Evolutionary conservation across 768 basidiomycete species (phyloP), one percentile per base, ranked within the genome.

Genomic region (Leucosporidium yakuticum): DNA sequence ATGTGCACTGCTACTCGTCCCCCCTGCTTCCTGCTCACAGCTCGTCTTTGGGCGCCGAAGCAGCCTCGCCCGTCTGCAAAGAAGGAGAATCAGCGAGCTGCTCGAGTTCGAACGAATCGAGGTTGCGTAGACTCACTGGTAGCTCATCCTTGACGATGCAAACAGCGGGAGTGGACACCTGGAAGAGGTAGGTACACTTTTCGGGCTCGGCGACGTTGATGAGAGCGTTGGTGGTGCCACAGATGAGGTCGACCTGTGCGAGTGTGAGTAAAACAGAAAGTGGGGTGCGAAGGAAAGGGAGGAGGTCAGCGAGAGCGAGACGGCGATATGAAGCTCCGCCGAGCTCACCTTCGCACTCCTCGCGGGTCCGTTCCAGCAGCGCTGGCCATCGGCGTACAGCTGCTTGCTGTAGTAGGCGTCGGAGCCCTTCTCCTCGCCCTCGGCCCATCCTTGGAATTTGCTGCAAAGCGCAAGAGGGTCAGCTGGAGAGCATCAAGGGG

Each of bases 191-290:
- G 62, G 62, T 70, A 80, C 95, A 98, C 81, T 97, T 97, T 79
- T 98, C 93, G 25, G 94, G 83, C 80, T 99, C 96, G 55, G 84
- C 83, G 7, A 97, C 86, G 1, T 86, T 84, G 20, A 87, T 79
- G 44, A 99, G 79, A 5, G 83, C 83, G 75, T 97, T 97, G 75
- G 93, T 88, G 1, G 83, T 86, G 7, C 92, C 96, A 73, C 96
- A 99, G 3, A 85, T 81, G 62, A 96, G 79, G 57, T 90, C 80
- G 34, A 99, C 84, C 90, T 94, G 66, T 55, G 44, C 39, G 63
- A 14, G 68, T 20, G 39, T 15, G 39, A 44, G 39, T 3, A 8
- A 15, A 9, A 15, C 6, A 44, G 39, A 44, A 15, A 44, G 39
- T 7, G 20, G 23, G 0, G 32, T 57, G 65, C 69, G 12, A 76